Conservation (phyloP, 2,329 filamentous ascomycete species). For the Fonsecaea pugnacius region DNA sequence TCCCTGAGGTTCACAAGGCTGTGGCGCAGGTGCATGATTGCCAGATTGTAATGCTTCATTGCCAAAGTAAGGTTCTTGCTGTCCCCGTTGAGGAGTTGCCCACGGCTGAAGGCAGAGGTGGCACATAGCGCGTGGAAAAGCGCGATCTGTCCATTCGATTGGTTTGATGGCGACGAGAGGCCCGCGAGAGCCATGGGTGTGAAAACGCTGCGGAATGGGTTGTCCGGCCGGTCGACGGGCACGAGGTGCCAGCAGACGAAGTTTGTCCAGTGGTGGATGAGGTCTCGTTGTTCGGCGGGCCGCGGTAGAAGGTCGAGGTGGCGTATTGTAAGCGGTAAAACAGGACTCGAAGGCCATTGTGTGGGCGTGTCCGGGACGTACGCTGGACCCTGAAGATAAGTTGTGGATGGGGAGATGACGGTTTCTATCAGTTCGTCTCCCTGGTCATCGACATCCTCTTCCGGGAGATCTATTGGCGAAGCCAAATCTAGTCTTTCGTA, state of each 20-base stretch:
- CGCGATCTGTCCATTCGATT: slow-evolving; percentile 39
- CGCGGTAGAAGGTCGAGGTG: slow-evolving; percentile 32
- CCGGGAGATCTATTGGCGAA: background rate
- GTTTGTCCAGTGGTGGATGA: slow-evolving; percentile 41
- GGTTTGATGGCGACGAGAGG: slow-evolving; percentile 23
- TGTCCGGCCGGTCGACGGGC: slow-evolving; percentile 40
- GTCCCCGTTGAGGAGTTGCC: slow-evolving; percentile 38
- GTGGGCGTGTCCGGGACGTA: background rate
- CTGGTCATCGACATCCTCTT: slow-evolving; percentile 1
- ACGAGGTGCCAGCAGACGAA: slow-evolving; percentile 42
- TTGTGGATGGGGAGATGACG: slow-evolving; percentile 22
- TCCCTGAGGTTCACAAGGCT: slow-evolving; percentile 43
- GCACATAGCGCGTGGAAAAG: slow-evolving; percentile 42
- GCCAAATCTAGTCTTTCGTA: background rate
- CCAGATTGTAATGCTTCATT: slow-evolving; percentile 40
- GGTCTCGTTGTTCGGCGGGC: slow-evolving; percentile 31
- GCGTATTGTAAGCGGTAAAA: slow-evolving; percentile 9
- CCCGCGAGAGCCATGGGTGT: slow-evolving; percentile 33
- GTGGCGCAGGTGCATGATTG: slow-evolving; percentile 39
- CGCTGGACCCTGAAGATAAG: background rate
- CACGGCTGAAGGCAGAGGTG: slow-evolving; percentile 41
- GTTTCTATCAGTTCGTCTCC: slow-evolving; percentile 21
- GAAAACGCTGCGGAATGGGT: slow-evolving; percentile 41
- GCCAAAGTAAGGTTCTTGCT: slow-evolving; percentile 38
- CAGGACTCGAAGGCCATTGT: background rate